Evolutionary conservation across 306 rosid genomes (phyloP), one percentile per base, ranked within the genome.

Genomic region (Rubus parviflorus): DNA sequence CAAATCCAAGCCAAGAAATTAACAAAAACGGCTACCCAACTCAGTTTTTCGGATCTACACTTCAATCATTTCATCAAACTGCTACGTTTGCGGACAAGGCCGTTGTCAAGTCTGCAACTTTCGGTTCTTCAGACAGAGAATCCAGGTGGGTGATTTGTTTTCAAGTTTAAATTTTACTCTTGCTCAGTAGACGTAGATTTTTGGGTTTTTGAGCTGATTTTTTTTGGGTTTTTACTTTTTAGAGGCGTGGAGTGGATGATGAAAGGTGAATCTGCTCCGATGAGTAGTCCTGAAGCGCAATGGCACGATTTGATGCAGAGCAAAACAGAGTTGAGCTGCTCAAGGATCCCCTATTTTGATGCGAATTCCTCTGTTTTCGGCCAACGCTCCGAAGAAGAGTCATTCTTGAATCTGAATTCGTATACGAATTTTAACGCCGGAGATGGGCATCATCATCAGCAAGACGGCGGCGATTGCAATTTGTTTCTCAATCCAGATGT

Each of bases 221-320:
- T 48, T 63, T 47, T 65, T 61, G 22, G 51, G 16, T 48, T 12
- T 20, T 74, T 42, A 17, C 6, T 0, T 35, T 65, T 14, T 73
- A 92, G 96, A 88, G 81, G 85, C 53, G 82, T 88, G 85, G 93
- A 85, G 38, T 90, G 96, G 96, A 79, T 83, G 88, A 79, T 81
- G 83, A 88, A 81, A 74, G 87, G 80, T 75, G 90, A 87, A 53
- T 78, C 86, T 14, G 75, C 81, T 60, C 74, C 88, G 20, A 81
- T 81, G 77, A 81, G 84, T n/a, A 78, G 83, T 62, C 78, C 89
- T 11, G 84, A 81, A 45, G 81, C 74, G 64, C 85, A 72, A 80
- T 92, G 93, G 95, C 85, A 84, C 14, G 61, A 81, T 79, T 70
- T 89, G 75, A 75, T 88, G 85, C 88, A 85, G 19, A 70, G 77